Conservation (phyloP, 1,284 basidiomycete genomes). For the Moesziomyces antarcticus region DNA sequence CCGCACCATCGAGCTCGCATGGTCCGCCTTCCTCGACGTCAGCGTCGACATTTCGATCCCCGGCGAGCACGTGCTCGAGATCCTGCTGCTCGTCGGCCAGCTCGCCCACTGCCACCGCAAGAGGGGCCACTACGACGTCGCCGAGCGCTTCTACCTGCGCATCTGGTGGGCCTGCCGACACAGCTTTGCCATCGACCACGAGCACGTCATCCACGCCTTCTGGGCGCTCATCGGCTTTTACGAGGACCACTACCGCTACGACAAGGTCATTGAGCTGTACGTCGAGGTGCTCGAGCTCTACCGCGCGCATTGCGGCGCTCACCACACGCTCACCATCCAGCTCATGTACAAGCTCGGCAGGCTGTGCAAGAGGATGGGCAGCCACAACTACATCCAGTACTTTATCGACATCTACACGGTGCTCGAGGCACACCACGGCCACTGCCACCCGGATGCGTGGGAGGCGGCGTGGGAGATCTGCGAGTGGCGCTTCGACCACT, state of each 20-base stretch:
- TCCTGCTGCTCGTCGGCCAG: slow-evolving; percentile 2
- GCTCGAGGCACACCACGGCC: slow-evolving; percentile 3
- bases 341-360: slow-evolving; percentile 5
- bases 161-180: slow-evolving; percentile 8
- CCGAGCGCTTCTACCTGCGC: slow-evolving; percentile 6
- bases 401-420: slow-evolving; percentile 5
- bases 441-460: slow-evolving; percentile 8
- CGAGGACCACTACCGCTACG: slow-evolving; percentile 10
- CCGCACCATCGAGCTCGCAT: slow-evolving; percentile 2
- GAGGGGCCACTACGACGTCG: background rate
- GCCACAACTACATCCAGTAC: slow-evolving; percentile 3
- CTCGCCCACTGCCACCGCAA: slow-evolving; percentile 5
- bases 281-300: slow-evolving; percentile 6
- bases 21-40: slow-evolving; percentile 1
- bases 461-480: slow-evolving; percentile 10
- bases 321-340: slow-evolving; percentile 1
- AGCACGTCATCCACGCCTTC: slow-evolving; percentile 5
- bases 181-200: slow-evolving; percentile 5
- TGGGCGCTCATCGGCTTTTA: background rate
- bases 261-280: slow-evolving; percentile 7
- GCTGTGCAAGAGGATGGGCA: slow-evolving; percentile 9
- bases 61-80: slow-evolving; percentile 2
- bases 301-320: slow-evolving; percentile 3
- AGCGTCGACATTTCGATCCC: slow-evolving; percentile 12
- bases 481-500: background rate